Percentiles rank a stretch among this genome's conserved stretches.
Evolutionary conservation across 2,329 filamentous ascomycete genomes (phyloP).

Genomic region (Nannizziopsis arthrosporioides): DNA sequence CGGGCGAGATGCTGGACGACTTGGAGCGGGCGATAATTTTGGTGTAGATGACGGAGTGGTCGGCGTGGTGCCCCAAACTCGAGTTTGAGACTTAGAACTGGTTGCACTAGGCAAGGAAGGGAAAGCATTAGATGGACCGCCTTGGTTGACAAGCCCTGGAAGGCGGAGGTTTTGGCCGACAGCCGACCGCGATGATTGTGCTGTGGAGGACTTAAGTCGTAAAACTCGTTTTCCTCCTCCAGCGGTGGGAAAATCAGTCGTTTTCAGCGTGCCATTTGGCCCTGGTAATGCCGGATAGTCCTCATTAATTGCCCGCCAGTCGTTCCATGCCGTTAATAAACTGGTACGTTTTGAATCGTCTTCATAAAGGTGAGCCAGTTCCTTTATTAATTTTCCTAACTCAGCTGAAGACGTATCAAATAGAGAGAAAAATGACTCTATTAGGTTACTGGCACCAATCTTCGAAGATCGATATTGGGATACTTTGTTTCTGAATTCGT

Average conservation of each 20-base stretch:
- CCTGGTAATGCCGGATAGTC: constrained; percentile 84
- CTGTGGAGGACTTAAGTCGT: constrained; percentile 57
- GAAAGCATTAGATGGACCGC: constrained; percentile 30
- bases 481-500: constrained; percentile 65
- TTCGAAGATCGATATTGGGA: constrained; percentile 62
- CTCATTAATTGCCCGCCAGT: constrained; percentile 92
- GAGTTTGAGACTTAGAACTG: constrained; percentile 17
- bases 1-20: constrained; percentile 21
- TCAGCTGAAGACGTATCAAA: constrained; percentile 73
- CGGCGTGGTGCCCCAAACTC: constrained; percentile 20
- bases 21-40: constrained; percentile 18
- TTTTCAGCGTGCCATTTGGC: constrained; percentile 55
- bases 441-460: constrained; percentile 62
- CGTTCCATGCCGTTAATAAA: constrained; percentile 76
- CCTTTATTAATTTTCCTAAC: constrained; percentile 77
- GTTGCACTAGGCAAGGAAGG: constrained; percentile 30
- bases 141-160: constrained; percentile 27
- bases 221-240: constrained; percentile 51
- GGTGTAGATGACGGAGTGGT: constrained; percentile 18
- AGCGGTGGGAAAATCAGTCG: constrained; percentile 34
- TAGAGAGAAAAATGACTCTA: constrained; percentile 77
- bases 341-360: constrained; percentile 60
- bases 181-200: constrained; percentile 52
- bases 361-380: constrained; percentile 87
- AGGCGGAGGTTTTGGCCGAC: constrained; percentile 48